phyloP scores from a whole-genome alignment of 257 asterid genomes.

The Nicotiana tabacum region DNA sequence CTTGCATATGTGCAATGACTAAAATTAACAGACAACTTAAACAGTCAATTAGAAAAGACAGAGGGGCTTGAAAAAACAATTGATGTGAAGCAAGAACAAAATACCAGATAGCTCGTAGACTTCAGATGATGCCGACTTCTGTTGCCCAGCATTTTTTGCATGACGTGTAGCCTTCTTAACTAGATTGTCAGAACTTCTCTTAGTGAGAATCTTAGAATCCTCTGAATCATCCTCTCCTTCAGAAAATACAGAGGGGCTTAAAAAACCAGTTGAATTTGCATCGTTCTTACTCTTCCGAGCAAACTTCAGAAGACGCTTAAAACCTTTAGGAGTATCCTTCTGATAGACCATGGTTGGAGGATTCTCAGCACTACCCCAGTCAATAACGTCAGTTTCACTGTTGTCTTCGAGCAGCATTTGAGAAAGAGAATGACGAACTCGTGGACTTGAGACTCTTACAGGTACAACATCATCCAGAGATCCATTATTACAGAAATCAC shows the following conservation, averaged over 20 bases:
- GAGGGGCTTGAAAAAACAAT: too few relatives aligned
- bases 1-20: neutral
- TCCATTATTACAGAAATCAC: slow-evolving; percentile 15
- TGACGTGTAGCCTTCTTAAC: slow-evolving; percentile 74
- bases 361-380: slow-evolving; percentile 94
- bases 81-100: neutral
- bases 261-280: slow-evolving; percentile 65
- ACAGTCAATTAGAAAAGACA: neutral
- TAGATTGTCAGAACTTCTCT: slow-evolving; percentile 61
- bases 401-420: slow-evolving; percentile 96
- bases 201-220: slow-evolving; percentile 49
- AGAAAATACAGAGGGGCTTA: slow-evolving; percentile 77
- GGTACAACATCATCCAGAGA: slow-evolving; percentile 42
- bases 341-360: slow-evolving; percentile 72
- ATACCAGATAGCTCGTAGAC: slow-evolving; percentile 45
- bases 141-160: slow-evolving; percentile 41
- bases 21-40: neutral
- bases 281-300: slow-evolving; percentile 90
- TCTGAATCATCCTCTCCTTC: slow-evolving; percentile 95
- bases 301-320: slow-evolving; percentile 88
- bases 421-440: slow-evolving; percentile 87
- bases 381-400: slow-evolving; percentile 58
- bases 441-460: slow-evolving; percentile 58
- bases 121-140: neutral
- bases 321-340: slow-evolving; percentile 88